Conservation (phyloP, 441 rosid species). For the Aquilaria agallochum region DNA sequence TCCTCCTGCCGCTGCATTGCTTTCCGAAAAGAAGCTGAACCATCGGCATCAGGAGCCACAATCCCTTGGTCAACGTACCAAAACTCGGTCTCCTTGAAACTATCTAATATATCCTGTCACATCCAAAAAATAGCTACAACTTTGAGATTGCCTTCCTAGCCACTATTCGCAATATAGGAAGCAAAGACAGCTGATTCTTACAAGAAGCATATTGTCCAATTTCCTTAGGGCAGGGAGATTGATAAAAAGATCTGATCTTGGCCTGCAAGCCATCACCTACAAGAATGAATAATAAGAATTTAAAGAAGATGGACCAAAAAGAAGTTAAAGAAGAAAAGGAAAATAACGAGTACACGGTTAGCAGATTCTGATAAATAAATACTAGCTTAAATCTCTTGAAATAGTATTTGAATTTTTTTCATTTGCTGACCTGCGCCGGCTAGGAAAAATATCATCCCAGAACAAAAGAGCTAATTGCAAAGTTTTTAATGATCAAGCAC, state of each 20-base stretch:
- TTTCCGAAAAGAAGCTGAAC: constrained; percentile 60
- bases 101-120: constrained; percentile 54
- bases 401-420: background rate
- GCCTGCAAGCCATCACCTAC: constrained; percentile 69
- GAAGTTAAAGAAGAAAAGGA: too few species aligned
- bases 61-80: constrained; percentile 84
- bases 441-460: too few species aligned
- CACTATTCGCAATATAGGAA: constrained; percentile 1
- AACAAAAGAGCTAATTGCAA: too few species aligned
- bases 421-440: background rate
- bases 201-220: constrained; percentile 71
- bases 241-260: constrained; percentile 58
- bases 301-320: too few species aligned
- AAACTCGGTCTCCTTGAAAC: constrained; percentile 53
- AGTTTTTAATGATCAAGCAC: too few species aligned
- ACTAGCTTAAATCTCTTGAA: too few species aligned
- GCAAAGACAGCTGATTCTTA: constrained; percentile 22
- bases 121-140: background rate
- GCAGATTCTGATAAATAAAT: too few species aligned
- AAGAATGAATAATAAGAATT: background rate
- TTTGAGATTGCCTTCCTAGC: constrained; percentile 8
- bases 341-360: background rate
- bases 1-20: constrained; percentile 70
- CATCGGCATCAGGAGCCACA: constrained; percentile 52
- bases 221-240: constrained; percentile 62